phyloP scores from a whole-genome alignment of 345 rosid species.

The Citrus cavaleriei region DNA sequence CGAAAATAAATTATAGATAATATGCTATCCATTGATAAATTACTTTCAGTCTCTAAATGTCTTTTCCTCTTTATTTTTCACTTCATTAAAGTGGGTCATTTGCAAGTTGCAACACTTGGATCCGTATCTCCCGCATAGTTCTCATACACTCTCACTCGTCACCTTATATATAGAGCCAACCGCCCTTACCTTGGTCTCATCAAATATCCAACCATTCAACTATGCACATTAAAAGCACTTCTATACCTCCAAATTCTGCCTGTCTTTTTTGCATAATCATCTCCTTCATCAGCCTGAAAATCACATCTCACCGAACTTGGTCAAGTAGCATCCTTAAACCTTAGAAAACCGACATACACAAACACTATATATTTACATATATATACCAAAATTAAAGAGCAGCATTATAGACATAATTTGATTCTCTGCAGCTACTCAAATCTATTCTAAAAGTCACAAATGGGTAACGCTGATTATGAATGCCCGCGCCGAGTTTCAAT shows the following conservation, averaged over 20 bases:
- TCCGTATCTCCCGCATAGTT: too few relatives aligned
- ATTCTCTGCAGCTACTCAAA: not conserved
- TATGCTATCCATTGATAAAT: too few relatives aligned
- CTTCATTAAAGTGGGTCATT: too few relatives aligned
- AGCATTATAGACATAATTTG: not conserved
- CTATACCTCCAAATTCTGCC: not conserved
- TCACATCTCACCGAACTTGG: not conserved
- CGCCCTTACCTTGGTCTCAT: not conserved
- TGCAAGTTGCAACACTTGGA: too few relatives aligned
- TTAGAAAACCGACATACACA: not conserved
- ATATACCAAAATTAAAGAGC: not conserved
- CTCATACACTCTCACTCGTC: not conserved
- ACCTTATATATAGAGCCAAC: not conserved
- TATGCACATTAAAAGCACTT: not conserved
- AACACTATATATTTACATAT: not conserved
- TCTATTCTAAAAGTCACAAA: not conserved
- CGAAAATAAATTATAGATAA: too few relatives aligned
- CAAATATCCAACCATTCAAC: not conserved
- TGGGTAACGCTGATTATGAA: conserved; percentile 38
- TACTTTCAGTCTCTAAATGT: too few relatives aligned
- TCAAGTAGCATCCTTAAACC: not conserved
- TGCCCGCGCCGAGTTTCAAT: conserved; percentile 50
- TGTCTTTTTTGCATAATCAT: not conserved
- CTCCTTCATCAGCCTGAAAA: not conserved
- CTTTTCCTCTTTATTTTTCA: too few relatives aligned